Conservation (phyloP, 306 rosid genomes). For the Vicia sativa region DNA sequence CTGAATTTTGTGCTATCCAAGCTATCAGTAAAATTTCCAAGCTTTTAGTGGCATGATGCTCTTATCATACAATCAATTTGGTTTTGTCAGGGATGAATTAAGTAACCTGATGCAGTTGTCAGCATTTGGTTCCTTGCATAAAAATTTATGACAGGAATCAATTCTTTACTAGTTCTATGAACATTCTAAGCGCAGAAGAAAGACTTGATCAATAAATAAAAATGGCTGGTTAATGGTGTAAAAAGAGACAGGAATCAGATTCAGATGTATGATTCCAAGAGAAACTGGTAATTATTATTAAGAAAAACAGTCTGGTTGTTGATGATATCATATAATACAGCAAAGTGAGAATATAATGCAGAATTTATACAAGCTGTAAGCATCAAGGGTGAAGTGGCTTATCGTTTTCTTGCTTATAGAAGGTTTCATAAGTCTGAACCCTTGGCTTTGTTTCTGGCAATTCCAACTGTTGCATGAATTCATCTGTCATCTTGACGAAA, state of each 20-base stretch:
- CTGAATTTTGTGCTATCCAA: too few relatives aligned
- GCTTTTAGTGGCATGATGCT: too few relatives aligned
- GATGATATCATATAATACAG: conserved; percentile 25
- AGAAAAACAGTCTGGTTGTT: conserved; percentile 13
- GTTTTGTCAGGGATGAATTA: too few relatives aligned
- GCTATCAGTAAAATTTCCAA: too few relatives aligned
- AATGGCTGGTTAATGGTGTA: conserved; percentile 7
- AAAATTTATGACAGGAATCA: conserved; percentile 10
- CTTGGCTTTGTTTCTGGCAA: conserved; percentile 77
- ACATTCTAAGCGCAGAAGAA: conserved; percentile 9
- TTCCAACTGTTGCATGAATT: conserved; percentile 63
- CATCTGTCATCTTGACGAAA: conserved; percentile 70
- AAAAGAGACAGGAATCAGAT: conserved; percentile 10
- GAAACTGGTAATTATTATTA: conserved; percentile 30
- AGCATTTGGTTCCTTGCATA: background rate
- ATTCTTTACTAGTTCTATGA: conserved; percentile 9
- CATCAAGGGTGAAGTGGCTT: conserved; percentile 44
- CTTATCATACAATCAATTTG: too few relatives aligned
- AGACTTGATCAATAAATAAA: conserved; percentile 4
- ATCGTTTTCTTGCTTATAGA: conserved; percentile 54
- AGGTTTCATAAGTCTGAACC: conserved; percentile 69
- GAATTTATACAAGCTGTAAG: conserved; percentile 29
- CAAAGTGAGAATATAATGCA: conserved; percentile 28
- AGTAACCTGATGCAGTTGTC: too few relatives aligned
- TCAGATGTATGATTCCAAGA: conserved; percentile 23